phyloP scores from a whole-genome alignment of 345 rosid species.

The Citropsis articulata region DNA sequence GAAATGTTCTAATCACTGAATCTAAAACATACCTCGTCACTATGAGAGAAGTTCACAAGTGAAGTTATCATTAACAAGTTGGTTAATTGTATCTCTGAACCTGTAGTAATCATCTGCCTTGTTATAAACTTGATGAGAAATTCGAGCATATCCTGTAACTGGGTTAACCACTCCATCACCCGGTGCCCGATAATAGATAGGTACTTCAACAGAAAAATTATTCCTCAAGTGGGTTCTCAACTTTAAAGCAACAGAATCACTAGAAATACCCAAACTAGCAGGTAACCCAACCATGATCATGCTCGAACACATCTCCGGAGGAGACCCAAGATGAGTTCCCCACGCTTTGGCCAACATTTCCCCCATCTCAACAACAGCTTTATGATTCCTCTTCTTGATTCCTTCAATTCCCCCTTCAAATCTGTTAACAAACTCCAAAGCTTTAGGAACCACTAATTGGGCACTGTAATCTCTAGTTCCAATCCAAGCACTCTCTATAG shows the following conservation, averaged over 20 bases:
- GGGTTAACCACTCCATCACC: constrained; percentile 52
- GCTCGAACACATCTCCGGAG: constrained; percentile 76
- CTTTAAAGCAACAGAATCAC: constrained; percentile 49
- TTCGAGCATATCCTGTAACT: constrained; percentile 72
- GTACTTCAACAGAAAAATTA: constrained; percentile 65
- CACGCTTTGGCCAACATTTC: constrained; percentile 74
- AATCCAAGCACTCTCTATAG: constrained; percentile 85
- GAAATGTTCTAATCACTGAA: constrained; percentile 2
- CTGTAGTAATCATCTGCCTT: constrained; percentile 69
- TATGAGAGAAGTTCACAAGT: constrained; percentile 47
- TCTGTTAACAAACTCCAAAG: constrained; percentile 69
- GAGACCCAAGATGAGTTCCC: constrained; percentile 86
- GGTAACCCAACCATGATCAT: constrained; percentile 96
- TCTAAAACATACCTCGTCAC: constrained; percentile 42
- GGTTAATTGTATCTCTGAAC: constrained; percentile 60
- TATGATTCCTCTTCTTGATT: constrained; percentile 81
- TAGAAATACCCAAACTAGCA: constrained; percentile 48
- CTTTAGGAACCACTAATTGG: constrained; percentile 79
- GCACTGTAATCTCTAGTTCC: constrained; percentile 94
- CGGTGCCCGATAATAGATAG: constrained; percentile 56
- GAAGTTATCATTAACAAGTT: constrained; percentile 52
- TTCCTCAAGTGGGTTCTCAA: constrained; percentile 71
- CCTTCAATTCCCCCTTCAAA: constrained; percentile 85
- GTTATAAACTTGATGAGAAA: constrained; percentile 88
- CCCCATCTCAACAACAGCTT: constrained; percentile 75